Base-by-base conservation (phyloP, 495 filamentous ascomycete species). In the Astrothelium macrocarpum region DNA sequence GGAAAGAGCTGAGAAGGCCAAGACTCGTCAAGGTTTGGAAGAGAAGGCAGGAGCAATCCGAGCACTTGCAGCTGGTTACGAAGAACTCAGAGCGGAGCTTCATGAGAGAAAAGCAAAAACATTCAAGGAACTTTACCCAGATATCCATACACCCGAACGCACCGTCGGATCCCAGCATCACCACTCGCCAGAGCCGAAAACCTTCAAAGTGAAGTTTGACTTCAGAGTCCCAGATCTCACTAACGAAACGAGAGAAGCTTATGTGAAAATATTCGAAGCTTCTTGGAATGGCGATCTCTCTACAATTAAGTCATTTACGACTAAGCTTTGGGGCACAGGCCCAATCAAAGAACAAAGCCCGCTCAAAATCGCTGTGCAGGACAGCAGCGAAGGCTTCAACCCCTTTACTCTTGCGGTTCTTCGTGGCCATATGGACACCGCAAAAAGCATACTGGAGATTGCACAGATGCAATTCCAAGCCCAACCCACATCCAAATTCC, bases 351-450 rank as follows among this genome's bases (percentile, higher is more conserved):
- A 80, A 32, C 73, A 83, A 43, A 65, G 73, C 1, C 86, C 88
- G 0, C 76, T 90, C 5, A 77, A 84, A 66, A 82, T 93, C 49
- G 81, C 87, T 0, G 78, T 84, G 1, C 58, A 66, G 1, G 87
- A 88, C 66, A 28, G 56, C 0, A 65, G 68, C 1, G 34, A 71
- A 36, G 65, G 71, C 1, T 75, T 78, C 32, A 78, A 76, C 1
- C 84, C 88, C 0, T 87, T 92, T 65, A 80, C 80, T 2, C 76
- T 93, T 43, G 84, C 88, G 0, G 76, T 90, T 26, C 67, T 84
- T 18, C 79, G 83, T 11, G 84, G 84, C 0, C 84, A 93, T 66
- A 70, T 78, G 39, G 76, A 81, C 2, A 74, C 83, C 18, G 87
- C 87, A 12, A 84, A 78, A 66, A 77, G 76, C 12, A 83, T 92